Percentiles rank a stretch among this genome's conserved stretches.
phyloP scores from a whole-genome alignment of 2,329 filamentous ascomycete genomes.

The Biscogniauxia marginata region DNA sequence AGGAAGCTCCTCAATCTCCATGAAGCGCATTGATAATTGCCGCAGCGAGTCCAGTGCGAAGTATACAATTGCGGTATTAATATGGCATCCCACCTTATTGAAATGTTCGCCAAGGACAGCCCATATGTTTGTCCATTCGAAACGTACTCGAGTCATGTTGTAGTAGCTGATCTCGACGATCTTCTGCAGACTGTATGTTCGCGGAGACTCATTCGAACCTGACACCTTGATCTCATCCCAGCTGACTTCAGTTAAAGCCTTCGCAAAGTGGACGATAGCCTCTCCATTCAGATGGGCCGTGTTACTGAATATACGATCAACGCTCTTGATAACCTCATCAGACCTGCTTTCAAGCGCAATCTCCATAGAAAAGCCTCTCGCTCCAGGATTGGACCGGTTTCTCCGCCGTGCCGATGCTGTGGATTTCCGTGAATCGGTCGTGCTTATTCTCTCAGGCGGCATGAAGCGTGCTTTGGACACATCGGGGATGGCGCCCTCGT shows the following conservation, averaged over 20 bases:
- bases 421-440: slow-evolving; percentile 62
- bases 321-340: slow-evolving; percentile 86
- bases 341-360: slow-evolving; percentile 91
- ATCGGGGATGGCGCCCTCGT: slow-evolving; percentile 89
- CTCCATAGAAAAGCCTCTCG: slow-evolving; percentile 68
- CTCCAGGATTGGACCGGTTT: slow-evolving; percentile 54
- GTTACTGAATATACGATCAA: slow-evolving; percentile 95
- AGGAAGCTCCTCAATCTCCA: slow-evolving; percentile 96
- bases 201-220: slow-evolving; percentile 89
- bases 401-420: slow-evolving; percentile 57
- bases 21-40: slow-evolving; percentile 96
- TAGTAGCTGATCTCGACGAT: slow-evolving; percentile 99
- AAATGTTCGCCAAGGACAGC: slow-evolving; percentile 97
- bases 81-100: slow-evolving; percentile 94
- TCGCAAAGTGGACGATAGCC: slow-evolving; percentile 93
- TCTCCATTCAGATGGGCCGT: slow-evolving; percentile 91
- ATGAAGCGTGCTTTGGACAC: slow-evolving; percentile 80
- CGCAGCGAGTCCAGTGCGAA: slow-evolving; percentile 94
- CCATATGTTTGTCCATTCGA: slow-evolving; percentile 99
- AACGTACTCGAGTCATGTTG: slow-evolving; percentile 98
- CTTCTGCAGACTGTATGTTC: slow-evolving; percentile 97
- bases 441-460: slow-evolving; percentile 54
- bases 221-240: slow-evolving; percentile 99
- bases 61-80: slow-evolving; percentile 94
- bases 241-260: slow-evolving; percentile 89